Percentiles rank a stretch among this genome's conserved stretches.
phyloP scores from a whole-genome alignment of 129 eudicot species.

The Heracleum sosnowskyi region DNA sequence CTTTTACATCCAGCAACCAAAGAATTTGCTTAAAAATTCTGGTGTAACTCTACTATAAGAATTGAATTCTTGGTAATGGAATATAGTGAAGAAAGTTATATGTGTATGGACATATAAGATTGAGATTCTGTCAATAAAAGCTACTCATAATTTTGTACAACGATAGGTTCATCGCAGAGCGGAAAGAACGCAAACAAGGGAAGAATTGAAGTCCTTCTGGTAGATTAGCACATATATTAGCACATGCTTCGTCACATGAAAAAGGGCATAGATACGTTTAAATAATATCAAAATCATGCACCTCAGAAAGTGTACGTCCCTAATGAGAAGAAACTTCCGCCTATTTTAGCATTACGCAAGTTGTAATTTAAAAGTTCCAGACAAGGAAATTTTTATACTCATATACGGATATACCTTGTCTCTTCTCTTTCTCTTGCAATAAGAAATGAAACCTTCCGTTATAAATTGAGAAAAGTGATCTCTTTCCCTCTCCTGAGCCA shows the following conservation, averaged over 20 bases:
- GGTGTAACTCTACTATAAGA: not conserved
- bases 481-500: slow-evolving; percentile 78
- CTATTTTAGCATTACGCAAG: not conserved
- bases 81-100: not conserved
- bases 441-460: slow-evolving; percentile 94
- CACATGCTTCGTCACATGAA: not conserved
- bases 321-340: not conserved
- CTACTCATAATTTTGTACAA: not conserved
- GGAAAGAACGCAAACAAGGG: not conserved
- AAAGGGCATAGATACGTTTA: not conserved
- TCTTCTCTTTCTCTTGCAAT: slow-evolving; percentile 94
- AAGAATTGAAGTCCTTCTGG: not conserved
- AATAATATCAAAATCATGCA: not conserved
- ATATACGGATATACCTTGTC: slow-evolving; percentile 57
- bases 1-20: not conserved
- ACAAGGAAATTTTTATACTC: not conserved
- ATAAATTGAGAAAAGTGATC: slow-evolving; percentile 98
- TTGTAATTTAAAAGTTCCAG: too few relatives aligned
- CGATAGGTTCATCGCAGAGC: not conserved
- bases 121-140: not conserved
- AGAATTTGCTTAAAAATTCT: not conserved
- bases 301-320: not conserved
- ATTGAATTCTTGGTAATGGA: not conserved
- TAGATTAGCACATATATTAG: not conserved
- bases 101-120: not conserved